Evolutionary conservation across 164 flowering plant species (phyloP), one percentile per base, ranked within the genome.

Genomic region (Magnolia officinalis): DNA sequence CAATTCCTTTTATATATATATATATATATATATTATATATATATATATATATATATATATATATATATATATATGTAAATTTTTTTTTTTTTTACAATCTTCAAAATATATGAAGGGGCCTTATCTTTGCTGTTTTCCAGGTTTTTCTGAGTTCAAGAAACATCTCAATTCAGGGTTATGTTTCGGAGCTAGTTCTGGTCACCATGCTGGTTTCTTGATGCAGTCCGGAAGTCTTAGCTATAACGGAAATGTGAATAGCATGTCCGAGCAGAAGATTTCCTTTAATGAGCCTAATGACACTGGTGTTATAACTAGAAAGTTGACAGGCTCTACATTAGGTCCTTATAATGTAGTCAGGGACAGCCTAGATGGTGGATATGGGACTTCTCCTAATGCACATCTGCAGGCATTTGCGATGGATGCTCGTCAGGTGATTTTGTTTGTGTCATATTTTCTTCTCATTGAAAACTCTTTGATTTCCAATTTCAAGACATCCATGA

Each of bases 371-470:
- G 37, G 63, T 80, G 85, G 45, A 37, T 37, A 37, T 37, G 6
- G 78, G 69, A 68, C 73, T 63, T 79, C 52, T 50, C 75, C 82
- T 70, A 78, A 72, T 75, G 14, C 63, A 66, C 76, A 77, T 69
- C 63, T 58, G 50, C 74, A 71, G 51, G 64, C 76, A 19, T 66
- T 72, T n/a, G 24, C 45, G 21, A 50, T 66, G 64, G 77, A 76
- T 74, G 65, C 81, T 52, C 78, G 24, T 66, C 81, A 82, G 88
- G 90, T 86, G 5, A 66, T 21, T 13, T 72, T 75, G 24, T 70
- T 8, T 63, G 23, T 29, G 61, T 24, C 3, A 70, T 6, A n/a
- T 29, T 63, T 37, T 37, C 45, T 37, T 37, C 45, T 37, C 45
- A 3, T 37, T 37, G 45, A 37, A 3, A 37, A 37, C 45, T 37